phyloP scores from a whole-genome alignment of 257 asterid species.

The Solanum etuberosum region DNA sequence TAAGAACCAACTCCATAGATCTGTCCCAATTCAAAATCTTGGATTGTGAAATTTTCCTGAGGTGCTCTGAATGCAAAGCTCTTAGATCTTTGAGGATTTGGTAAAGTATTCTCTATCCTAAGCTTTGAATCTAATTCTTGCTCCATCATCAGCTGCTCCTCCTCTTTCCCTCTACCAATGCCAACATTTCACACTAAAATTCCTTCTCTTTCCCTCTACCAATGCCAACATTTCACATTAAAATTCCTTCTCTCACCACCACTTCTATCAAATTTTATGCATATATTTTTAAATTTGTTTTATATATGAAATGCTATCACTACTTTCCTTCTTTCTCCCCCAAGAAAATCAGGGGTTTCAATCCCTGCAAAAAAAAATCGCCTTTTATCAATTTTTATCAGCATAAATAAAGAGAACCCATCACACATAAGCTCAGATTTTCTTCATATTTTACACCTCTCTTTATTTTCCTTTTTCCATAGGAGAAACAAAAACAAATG shows the following conservation, averaged over 20 bases:
- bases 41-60: constrained; percentile 81
- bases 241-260: background rate
- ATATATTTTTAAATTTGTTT: background rate
- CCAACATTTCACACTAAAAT: constrained; percentile 38
- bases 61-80: constrained; percentile 91
- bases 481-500: constrained; percentile 38
- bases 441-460: constrained; percentile 9
- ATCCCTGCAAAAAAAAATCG: constrained; percentile 36
- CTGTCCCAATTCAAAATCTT: constrained; percentile 90
- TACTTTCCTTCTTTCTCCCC: background rate
- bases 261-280: background rate
- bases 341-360: constrained; percentile 11
- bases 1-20: constrained; percentile 99
- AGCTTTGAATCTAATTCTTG: constrained; percentile 75
- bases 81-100: constrained; percentile 59
- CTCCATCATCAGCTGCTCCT: constrained; percentile 40
- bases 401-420: constrained; percentile 31
- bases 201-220: constrained; percentile 12
- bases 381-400: constrained; percentile 11
- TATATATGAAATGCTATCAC: background rate
- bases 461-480: constrained; percentile 4
- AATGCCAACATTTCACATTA: constrained; percentile 47
- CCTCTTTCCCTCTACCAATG: constrained; percentile 27
- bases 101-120: constrained; percentile 41
- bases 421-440: constrained; percentile 44